phyloP scores from a whole-genome alignment of 352 stramenopile genomes.

The Globisporangium cylindrosporum region DNA sequence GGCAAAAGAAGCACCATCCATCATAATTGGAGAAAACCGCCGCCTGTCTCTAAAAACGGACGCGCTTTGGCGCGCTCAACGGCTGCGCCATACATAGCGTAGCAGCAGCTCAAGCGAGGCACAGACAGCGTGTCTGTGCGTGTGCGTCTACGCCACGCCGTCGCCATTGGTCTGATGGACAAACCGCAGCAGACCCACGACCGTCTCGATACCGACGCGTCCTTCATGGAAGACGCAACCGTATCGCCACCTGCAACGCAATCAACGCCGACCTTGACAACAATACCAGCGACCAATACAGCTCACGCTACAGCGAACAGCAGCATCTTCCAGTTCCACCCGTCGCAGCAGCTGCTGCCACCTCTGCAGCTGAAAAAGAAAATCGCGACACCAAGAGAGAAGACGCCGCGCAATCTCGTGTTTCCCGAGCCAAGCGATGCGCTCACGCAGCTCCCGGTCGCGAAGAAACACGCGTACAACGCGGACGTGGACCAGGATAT shows the following conservation, averaged over 20 bases:
- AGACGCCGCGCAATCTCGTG: constrained; percentile 37
- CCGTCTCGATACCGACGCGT: not conserved
- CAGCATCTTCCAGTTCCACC: constrained; percentile 43
- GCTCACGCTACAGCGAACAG: not conserved
- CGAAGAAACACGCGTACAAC: not conserved
- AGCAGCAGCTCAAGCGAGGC: not conserved
- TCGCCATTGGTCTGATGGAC: too few relatives aligned
- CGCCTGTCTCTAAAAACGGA: not conserved
- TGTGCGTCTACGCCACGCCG: not conserved
- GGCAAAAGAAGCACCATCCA: not conserved
- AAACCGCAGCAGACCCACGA: not conserved
- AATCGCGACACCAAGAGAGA: constrained; percentile 11
- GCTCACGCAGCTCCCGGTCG: constrained; percentile 3
- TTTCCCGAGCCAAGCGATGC: constrained; percentile 31
- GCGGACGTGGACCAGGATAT: constrained; percentile 3
- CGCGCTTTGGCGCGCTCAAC: not conserved
- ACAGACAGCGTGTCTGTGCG: too few relatives aligned
- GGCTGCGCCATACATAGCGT: not conserved
- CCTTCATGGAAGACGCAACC: not conserved
- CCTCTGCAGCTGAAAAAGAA: constrained; percentile 17
- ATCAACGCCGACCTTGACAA: too few relatives aligned
- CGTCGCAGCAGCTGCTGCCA: constrained; percentile 14
- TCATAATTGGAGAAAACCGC: not conserved
- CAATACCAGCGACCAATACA: too few relatives aligned
- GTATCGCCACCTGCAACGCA: not conserved